Conservation (phyloP, 331 rosid species). For the Telfairia occidentalis region DNA sequence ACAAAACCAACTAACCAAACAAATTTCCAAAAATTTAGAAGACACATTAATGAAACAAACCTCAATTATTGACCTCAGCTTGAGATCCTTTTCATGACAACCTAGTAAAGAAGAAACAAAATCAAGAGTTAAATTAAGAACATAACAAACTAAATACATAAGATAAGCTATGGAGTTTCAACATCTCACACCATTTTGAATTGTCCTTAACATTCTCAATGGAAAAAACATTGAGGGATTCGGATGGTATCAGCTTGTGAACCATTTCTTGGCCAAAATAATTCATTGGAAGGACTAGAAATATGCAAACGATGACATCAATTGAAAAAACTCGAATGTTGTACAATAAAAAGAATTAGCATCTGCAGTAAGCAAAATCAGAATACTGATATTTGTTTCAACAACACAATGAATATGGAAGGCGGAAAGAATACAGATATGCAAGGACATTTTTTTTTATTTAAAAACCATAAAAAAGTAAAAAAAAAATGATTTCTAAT, state of each 20-base stretch:
- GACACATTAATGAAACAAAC: neutral
- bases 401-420: neutral
- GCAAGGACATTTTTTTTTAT: neutral
- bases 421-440: neutral
- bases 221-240: conserved; percentile 65
- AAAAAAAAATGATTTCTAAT: neutral
- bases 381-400: conserved; percentile 5
- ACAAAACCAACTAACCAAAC: neutral
- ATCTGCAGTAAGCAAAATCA: conserved; percentile 17
- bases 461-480: neutral
- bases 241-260: conserved; percentile 44
- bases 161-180: neutral
- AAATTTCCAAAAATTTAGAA: neutral
- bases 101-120: conserved; percentile 34
- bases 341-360: conserved; percentile 22
- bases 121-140: neutral
- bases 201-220: conserved; percentile 65
- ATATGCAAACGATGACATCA: conserved; percentile 49
- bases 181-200: conserved; percentile 56
- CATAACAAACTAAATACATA: neutral
- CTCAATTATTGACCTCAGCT: too few species aligned
- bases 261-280: conserved; percentile 44
- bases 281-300: conserved; percentile 84
- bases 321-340: conserved; percentile 67
- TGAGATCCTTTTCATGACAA: too few species aligned